A percentile compares a stretch with the other conserved stretches of the same genome.
These are phyloP conservation scores for Capsicum baccatum DNA, from an alignment of 257 asterid genomes.

Conservation along the genomic window DNA sequence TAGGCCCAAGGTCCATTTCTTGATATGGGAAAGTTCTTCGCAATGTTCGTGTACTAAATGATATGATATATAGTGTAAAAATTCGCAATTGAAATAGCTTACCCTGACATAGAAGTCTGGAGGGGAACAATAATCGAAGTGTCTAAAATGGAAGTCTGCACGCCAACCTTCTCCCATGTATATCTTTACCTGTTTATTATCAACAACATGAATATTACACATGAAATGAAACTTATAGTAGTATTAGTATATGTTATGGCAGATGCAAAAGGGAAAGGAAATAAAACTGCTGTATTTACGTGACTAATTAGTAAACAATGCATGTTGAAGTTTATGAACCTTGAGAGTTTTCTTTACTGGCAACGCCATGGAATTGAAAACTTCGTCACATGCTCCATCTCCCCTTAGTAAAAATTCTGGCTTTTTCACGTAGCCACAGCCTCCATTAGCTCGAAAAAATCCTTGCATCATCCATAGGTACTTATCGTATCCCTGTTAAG, in stretches of 20 bases:
- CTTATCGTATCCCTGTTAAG: conserved; percentile 35
- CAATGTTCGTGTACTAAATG: not conserved
- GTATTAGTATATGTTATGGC: not conserved
- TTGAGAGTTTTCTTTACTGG: conserved; percentile 28
- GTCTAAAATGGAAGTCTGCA: conserved; percentile 34
- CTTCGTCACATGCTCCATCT: conserved; percentile 15
- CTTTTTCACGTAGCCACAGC: conserved; percentile 43
- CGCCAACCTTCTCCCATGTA: conserved; percentile 42
- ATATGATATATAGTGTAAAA: not conserved
- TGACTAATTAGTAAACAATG: not conserved
- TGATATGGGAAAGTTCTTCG: not conserved
- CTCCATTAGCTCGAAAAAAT: conserved; percentile 39
- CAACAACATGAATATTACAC: not conserved
- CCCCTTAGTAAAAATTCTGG: conserved; percentile 26
- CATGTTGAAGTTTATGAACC: conserved; percentile 24
- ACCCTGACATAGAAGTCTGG: conserved; percentile 34
- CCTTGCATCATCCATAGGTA: conserved; percentile 41
- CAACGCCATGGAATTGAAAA: conserved; percentile 24
- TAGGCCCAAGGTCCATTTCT: too few species aligned
- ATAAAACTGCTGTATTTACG: not conserved
- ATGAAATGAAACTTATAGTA: not conserved
- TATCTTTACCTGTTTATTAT: conserved; percentile 29
- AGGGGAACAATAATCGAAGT: conserved; percentile 36
- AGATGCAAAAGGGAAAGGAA: not conserved
- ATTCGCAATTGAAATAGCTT: not conserved